Percentiles rank a stretch among this genome's conserved stretches.
Conservation (phyloP, 2,329 filamentous ascomycete species). For the Colletotrichum zoysiae region DNA sequence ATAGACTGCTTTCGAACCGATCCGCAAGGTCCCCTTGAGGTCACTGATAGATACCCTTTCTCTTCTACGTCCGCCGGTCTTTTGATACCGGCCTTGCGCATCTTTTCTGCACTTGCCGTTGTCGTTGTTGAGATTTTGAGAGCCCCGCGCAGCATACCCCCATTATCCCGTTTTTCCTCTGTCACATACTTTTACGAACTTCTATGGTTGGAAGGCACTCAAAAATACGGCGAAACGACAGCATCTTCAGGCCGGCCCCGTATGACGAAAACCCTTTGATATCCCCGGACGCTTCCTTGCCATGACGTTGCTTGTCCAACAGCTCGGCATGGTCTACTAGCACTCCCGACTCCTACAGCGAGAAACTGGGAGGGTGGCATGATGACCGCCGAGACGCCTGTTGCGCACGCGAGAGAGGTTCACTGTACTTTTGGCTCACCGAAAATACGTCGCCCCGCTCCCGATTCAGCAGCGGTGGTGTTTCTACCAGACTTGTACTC, state of each 20-base stretch:
- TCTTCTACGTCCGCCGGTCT: slow-evolving; percentile 29
- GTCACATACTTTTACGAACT: slow-evolving; percentile 44
- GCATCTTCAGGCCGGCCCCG: slow-evolving; percentile 10
- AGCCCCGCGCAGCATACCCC: slow-evolving; percentile 54
- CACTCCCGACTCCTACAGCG: slow-evolving; percentile 4
- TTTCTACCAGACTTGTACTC: slow-evolving; percentile 42
- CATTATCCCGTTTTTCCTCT: slow-evolving; percentile 42
- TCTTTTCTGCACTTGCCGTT: slow-evolving; percentile 35
- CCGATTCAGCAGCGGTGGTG: slow-evolving; percentile 9
- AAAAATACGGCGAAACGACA: slow-evolving; percentile 30
- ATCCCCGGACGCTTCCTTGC: slow-evolving; percentile 24
- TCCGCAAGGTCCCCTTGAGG: slow-evolving; percentile 1
- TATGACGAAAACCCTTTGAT: slow-evolving; percentile 37
- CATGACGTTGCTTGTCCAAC: neutral
- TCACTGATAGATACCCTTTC: slow-evolving; percentile 37
- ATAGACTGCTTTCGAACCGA: slow-evolving; percentile 44
- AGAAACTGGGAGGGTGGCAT: neutral
- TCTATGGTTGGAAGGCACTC: slow-evolving; percentile 34
- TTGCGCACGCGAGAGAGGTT: slow-evolving; percentile 13
- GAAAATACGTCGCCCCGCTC: slow-evolving; percentile 41
- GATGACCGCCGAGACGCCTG: neutral
- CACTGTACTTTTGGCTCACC: slow-evolving; percentile 35
- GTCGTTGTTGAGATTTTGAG: slow-evolving; percentile 45
- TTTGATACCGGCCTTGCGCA: slow-evolving; percentile 12
- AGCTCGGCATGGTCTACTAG: neutral